A percentile compares a stretch with the other conserved stretches of the same genome.
Evolutionary conservation across 305 asterid species (phyloP).

Genomic region (Fraxinus greggii): DNA sequence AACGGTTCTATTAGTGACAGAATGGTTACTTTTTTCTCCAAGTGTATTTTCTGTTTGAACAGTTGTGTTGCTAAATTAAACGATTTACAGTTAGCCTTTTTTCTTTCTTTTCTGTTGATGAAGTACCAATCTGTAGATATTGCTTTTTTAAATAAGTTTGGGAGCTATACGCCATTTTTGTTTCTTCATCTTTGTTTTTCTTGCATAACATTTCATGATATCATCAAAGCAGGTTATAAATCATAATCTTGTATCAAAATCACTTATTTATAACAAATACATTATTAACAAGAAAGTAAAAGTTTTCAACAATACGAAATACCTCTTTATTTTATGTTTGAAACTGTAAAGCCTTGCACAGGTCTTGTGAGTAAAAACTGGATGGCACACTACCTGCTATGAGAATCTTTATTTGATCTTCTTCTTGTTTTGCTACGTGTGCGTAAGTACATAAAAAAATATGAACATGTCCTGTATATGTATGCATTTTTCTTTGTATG

Average conservation of each 20-base stretch:
- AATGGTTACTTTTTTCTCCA: background rate
- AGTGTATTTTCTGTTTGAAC: background rate
- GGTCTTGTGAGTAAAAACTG: background rate
- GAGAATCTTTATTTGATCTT: background rate
- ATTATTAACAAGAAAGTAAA: background rate
- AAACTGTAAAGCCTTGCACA: background rate
- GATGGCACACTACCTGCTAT: background rate
- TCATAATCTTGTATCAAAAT: background rate
- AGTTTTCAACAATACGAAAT: background rate
- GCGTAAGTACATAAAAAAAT: background rate
- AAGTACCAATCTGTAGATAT: background rate
- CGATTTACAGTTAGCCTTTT: background rate
- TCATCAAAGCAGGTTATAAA: background rate
- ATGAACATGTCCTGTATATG: background rate
- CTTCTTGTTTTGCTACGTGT: background rate
- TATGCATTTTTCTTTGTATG: background rate
- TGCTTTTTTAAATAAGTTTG: background rate
- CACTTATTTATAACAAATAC: background rate
- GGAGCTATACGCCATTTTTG: background rate
- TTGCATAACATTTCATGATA: background rate
- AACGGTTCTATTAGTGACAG: background rate
- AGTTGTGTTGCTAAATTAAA: background rate
- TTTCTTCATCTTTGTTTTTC: background rate
- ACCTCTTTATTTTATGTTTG: background rate
- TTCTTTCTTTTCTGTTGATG: background rate